Base-by-base conservation (phyloP, 768 basidiomycete species). In the Pisolithus albus region DNA sequence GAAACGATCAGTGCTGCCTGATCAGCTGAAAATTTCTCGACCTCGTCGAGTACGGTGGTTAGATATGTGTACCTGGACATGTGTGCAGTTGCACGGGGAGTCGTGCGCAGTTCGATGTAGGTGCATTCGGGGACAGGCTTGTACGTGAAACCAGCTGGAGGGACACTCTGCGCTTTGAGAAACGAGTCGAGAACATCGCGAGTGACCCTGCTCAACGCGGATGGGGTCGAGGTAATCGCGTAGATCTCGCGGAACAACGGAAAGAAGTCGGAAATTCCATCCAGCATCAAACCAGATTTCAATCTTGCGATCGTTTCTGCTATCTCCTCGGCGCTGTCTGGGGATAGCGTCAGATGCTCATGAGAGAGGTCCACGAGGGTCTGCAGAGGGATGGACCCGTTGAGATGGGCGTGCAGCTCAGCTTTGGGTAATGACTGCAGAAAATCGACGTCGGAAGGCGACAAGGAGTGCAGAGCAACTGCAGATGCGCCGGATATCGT, bases 21-120 rank as follows among this genome's bases (percentile, higher is more conserved):
- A 13, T 73, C 71, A 7, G 62, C 43, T 1, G 71, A 70, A 59
- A 82, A 89, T n/a, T 60, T 64, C 51, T 83, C 82, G 19, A 88
- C 63, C 61, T 85, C 83, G 9, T 70, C 74, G 13, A 92, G 72
- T 0, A 93, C 86, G 1, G 79, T 72, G 37, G 74, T 70, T 21
- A 92, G 67, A 62, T 92, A 93, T 40, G 71, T 63, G 52, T 73
- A 66, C 8, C 82, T 72, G 7, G 71, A 74, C 84, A 91, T 87
- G 5, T 72, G 56, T 0, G 64, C 51, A 0, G 81, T 86, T 61
- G 62, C 69, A 41, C 83, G 76, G 0, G 89, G 91, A 0, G 86
- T 91, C 9, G 82, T 83, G n/a, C 91, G 81, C n/a, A 92, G 76
- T 61, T 92, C 91, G 32, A 93, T 72, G 61, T 90, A 90, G 4